Evolutionary conservation across 805 yeast species (phyloP).

Genomic region (Candida sakaeoensis): DNA sequence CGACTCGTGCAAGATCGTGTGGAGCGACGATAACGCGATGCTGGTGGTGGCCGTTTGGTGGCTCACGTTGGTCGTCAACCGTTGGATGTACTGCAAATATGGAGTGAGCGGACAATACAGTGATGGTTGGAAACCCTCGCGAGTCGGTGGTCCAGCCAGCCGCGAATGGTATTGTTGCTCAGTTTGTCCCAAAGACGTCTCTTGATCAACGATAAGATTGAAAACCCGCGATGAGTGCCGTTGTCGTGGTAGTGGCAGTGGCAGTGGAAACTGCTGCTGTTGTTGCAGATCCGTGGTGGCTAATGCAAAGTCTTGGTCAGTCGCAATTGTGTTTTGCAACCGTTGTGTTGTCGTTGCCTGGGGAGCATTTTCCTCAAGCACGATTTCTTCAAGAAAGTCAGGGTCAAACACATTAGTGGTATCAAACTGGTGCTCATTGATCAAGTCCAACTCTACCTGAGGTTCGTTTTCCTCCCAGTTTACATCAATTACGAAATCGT

Average conservation of each 20-base stretch:
- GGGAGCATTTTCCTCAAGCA: constrained; percentile 1
- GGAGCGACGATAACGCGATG: neutral
- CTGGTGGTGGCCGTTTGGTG: neutral
- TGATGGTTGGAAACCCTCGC: no score
- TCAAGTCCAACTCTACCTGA: neutral
- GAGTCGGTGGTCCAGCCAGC: no score
- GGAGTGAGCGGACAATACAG: neutral
- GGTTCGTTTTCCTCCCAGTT: neutral
- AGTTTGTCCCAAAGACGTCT: neutral
- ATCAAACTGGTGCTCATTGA: neutral
- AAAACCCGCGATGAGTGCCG: neutral
- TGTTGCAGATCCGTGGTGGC: constrained; percentile 5
- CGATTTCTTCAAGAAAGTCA: constrained; percentile 8
- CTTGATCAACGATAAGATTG: constrained; percentile 3
- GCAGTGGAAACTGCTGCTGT: neutral
- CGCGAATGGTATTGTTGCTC: no score
- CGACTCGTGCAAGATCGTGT: constrained; percentile 2
- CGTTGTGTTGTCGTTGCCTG: neutral
- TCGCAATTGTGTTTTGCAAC: neutral
- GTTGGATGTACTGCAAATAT: neutral
- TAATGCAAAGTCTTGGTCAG: constrained; percentile 8
- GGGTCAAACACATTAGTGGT: neutral
- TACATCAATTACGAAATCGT: neutral
- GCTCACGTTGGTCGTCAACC: neutral
- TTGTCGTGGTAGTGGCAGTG: neutral